phyloP scores from a whole-genome alignment of 306 rosid genomes.

The Hippophae gyantsensis region DNA sequence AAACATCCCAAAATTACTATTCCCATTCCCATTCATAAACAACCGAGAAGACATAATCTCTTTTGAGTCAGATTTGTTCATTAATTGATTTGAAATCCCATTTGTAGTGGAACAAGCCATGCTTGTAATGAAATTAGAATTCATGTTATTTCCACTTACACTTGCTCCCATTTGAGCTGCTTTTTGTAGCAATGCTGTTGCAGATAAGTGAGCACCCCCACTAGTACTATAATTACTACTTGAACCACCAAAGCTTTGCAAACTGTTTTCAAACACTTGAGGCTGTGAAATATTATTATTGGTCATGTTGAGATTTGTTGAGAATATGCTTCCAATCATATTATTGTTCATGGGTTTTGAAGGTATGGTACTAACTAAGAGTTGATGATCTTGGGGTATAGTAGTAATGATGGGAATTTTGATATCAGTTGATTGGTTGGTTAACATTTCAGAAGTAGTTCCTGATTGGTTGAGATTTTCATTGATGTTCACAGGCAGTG shows the following conservation, averaged over 20 bases:
- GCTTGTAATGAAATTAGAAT: slow-evolving; percentile 12
- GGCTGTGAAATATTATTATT: not conserved
- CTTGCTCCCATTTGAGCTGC: slow-evolving; percentile 88
- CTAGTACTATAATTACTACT: too few species aligned
- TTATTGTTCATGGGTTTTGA: slow-evolving; percentile 16
- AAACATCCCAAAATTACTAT: slow-evolving; percentile 2
- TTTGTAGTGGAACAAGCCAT: slow-evolving; percentile 45
- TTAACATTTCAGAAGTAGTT: slow-evolving; percentile 18
- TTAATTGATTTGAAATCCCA: slow-evolving; percentile 8
- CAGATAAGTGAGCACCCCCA: slow-evolving; percentile 39
- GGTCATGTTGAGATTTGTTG: slow-evolving; percentile 9
- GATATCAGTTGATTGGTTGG: slow-evolving; percentile 16
- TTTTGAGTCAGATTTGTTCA: slow-evolving; percentile 28
- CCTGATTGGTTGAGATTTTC: slow-evolving; percentile 20
- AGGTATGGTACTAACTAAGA: slow-evolving; percentile 9
- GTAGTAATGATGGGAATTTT: slow-evolving; percentile 21
- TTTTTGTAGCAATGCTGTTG: slow-evolving; percentile 68
- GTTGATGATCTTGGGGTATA: slow-evolving; percentile 27
- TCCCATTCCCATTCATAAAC: not conserved
- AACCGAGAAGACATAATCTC: not conserved
- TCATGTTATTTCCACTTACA: slow-evolving; percentile 10
- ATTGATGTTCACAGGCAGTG: slow-evolving; percentile 22
- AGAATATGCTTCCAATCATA: slow-evolving; percentile 18
- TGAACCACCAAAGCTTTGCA: too few species aligned
- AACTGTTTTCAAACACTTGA: too few species aligned